These are phyloP conservation scores for Lodderomyces elongisporus DNA, from an alignment of 1,139 yeast species.

Conservation along the genomic window DNA sequence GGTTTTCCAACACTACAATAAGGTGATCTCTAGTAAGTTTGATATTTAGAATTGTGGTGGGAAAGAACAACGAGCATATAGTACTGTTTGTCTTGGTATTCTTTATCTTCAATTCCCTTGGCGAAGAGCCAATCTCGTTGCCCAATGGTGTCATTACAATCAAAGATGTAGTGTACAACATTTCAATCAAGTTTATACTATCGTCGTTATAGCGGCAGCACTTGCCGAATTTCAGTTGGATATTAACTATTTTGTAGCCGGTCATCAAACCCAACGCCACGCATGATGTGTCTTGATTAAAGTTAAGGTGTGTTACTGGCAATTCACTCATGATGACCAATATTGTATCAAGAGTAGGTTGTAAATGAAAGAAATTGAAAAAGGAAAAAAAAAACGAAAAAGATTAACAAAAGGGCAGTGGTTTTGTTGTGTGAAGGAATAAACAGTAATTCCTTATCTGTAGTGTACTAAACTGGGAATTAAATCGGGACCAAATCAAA, in stretches of 20 bases:
- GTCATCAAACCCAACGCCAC: constrained; percentile 72
- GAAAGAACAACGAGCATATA: constrained; percentile 86
- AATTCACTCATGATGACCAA: constrained; percentile 2
- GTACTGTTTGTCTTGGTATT: constrained; percentile 72
- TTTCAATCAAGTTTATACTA: constrained; percentile 73
- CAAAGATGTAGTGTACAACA: constrained; percentile 86
- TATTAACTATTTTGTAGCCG: constrained; percentile 83
- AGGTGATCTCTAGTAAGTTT: constrained; percentile 71
- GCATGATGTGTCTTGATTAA: constrained; percentile 90
- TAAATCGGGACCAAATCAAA: too few species aligned
- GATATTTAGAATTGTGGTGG: constrained; percentile 74
- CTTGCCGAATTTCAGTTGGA: constrained; percentile 78
- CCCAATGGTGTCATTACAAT: constrained; percentile 86
- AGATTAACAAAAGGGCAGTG: too few species aligned
- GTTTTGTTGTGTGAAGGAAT: too few species aligned
- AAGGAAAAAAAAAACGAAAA: too few species aligned
- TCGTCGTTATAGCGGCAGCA: constrained; percentile 51
- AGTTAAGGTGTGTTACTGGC: constrained; percentile 53
- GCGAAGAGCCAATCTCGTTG: constrained; percentile 74
- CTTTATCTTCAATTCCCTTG: constrained; percentile 72
- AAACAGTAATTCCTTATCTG: too few species aligned
- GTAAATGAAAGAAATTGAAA: too few species aligned
- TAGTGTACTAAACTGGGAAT: too few species aligned
- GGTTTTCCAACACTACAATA: constrained; percentile 75
- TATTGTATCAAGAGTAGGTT: background rate